Percentiles rank a stretch among this genome's conserved stretches.
These are phyloP conservation scores for Plenodomus biglobosus DNA, from an alignment of 2,329 filamentous ascomycete species.

Conservation along the genomic window DNA sequence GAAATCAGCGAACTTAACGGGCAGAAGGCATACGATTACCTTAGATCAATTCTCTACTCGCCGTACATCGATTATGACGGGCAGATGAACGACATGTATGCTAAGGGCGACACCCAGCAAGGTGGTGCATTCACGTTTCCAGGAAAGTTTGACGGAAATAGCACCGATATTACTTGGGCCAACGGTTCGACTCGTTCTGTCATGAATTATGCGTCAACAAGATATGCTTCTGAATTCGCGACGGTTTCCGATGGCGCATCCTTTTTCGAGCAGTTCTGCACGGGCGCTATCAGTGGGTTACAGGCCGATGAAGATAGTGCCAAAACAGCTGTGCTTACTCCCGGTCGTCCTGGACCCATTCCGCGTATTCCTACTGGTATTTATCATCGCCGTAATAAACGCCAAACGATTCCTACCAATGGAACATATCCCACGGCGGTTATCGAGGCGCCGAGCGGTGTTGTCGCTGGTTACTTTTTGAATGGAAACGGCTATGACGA, in stretches of 20 bases:
- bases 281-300: constrained; percentile 10
- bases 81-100: constrained; percentile 23
- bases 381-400: constrained; percentile 21
- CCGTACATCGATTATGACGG: constrained; percentile 30
- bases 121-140: constrained; percentile 19
- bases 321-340: constrained; percentile 8
- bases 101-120: constrained; percentile 25
- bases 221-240: constrained; percentile 19
- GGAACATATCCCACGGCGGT: constrained; percentile 15
- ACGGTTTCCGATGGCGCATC: constrained; percentile 37
- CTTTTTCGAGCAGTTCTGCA: constrained; percentile 44
- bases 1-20: constrained; percentile 32
- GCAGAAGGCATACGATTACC: constrained; percentile 25
- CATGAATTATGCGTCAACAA: constrained; percentile 21
- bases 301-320: constrained; percentile 3
- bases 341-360: constrained; percentile 10
- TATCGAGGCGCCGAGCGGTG: constrained; percentile 17
- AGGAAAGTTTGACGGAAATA: constrained; percentile 23
- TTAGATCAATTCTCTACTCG: constrained; percentile 18
- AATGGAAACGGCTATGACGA: constrained; percentile 35
- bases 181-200: constrained; percentile 27
- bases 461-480: constrained; percentile 50
- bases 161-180: constrained; percentile 34
- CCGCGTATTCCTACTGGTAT: constrained; percentile 27
- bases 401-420: constrained; percentile 12